Percentiles rank a stretch among this genome's conserved stretches.
These are phyloP conservation scores for Calonectria pteridis DNA, from an alignment of 2,329 filamentous ascomycete genomes.

Conservation along the genomic window DNA sequence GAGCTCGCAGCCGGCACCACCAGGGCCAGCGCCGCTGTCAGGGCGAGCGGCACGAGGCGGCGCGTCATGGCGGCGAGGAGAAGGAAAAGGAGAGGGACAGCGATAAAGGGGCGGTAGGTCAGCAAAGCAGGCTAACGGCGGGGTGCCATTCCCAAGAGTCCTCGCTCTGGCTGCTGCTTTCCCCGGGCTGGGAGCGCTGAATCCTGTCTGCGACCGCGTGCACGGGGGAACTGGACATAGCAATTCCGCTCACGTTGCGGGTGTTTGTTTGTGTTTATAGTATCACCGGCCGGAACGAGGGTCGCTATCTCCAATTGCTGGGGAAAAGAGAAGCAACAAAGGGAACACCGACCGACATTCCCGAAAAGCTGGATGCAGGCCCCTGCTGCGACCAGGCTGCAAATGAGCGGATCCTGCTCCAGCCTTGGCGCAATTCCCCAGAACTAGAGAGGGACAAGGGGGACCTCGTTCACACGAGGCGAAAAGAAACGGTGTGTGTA, in stretches of 20 bases:
- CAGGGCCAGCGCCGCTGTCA: conserved; percentile 8
- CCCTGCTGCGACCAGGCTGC: conserved; percentile 3
- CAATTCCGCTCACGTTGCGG: not conserved
- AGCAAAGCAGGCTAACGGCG: not conserved
- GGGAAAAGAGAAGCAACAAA: not conserved
- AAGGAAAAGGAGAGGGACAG: not conserved
- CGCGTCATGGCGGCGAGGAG: conserved; percentile 30
- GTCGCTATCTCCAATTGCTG: not conserved
- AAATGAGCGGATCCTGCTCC: not conserved
- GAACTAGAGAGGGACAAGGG: conserved; percentile 21
- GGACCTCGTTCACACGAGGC: not conserved
- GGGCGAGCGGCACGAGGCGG: conserved; percentile 23
- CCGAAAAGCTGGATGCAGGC: conserved; percentile 8
- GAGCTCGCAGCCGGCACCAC: conserved; percentile 22
- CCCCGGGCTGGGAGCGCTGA: not conserved
- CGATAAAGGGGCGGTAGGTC: not conserved
- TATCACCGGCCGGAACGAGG: not conserved
- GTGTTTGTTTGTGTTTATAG: not conserved
- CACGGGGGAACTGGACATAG: not conserved
- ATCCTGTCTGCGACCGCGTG: not conserved
- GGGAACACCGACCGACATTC: not conserved
- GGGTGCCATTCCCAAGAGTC: conserved; percentile 10
- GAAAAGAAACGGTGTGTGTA: not conserved
- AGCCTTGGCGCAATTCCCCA: conserved; percentile 41
- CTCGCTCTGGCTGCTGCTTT: not conserved